phyloP scores from a whole-genome alignment of 1,139 yeast genomes.

The Meyerozyma carpophila region DNA sequence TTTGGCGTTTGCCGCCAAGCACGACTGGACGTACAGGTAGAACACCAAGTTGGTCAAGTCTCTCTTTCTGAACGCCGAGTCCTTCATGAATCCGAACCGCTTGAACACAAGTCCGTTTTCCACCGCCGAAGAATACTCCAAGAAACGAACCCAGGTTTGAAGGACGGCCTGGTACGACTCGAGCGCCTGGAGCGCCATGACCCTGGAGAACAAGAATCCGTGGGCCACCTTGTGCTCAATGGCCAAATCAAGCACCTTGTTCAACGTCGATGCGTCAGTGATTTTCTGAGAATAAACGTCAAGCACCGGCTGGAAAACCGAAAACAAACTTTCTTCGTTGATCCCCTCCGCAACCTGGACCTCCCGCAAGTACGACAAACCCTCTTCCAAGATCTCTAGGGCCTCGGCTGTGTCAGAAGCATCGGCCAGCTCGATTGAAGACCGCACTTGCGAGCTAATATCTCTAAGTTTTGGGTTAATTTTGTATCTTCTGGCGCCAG shows the following conservation, averaged over 20 bases:
- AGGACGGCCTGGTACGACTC: constrained; percentile 20
- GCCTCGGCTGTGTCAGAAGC: constrained; percentile 23
- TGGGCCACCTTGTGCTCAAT: constrained; percentile 27
- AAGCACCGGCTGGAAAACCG: constrained; percentile 22
- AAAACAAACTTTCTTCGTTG: constrained; percentile 18
- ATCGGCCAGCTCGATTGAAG: constrained; percentile 17
- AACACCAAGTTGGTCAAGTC: constrained; percentile 24
- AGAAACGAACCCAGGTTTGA: constrained; percentile 28
- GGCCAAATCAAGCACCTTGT: constrained; percentile 24
- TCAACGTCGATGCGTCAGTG: constrained; percentile 12
- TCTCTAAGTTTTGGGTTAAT: constrained; percentile 27
- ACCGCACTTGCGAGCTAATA: constrained; percentile 26
- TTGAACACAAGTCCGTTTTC: constrained; percentile 9
- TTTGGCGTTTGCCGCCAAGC: constrained; percentile 18
- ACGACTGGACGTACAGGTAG: constrained; percentile 30
- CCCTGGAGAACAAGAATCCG: constrained; percentile 24
- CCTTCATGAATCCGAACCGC: constrained; percentile 9
- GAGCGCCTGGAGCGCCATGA: constrained; percentile 16
- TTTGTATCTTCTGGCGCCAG: constrained; percentile 1
- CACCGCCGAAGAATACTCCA: constrained; percentile 20
- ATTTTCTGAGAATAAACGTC: constrained; percentile 8
- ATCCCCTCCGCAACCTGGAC: constrained; percentile 31
- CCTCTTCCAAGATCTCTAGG: constrained; percentile 38
- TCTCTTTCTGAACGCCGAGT: constrained; percentile 9
- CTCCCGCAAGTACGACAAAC: constrained; percentile 34